Percentiles rank a stretch among this genome's conserved stretches.
Conservation (phyloP, 371 early-diverging fungal genomes). For the Mucor saturninus region DNA sequence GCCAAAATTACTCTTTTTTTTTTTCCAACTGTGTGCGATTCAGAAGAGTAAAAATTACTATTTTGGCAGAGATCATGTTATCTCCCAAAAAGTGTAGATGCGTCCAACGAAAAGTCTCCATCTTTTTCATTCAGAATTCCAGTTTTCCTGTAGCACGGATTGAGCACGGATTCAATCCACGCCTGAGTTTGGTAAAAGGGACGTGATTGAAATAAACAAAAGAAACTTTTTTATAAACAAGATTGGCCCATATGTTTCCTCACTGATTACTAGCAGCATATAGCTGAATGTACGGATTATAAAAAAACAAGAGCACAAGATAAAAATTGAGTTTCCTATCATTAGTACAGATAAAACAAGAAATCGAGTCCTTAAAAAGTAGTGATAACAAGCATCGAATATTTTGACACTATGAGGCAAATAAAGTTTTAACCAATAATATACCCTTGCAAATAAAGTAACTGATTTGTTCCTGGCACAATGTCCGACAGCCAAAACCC, state of each 20-base stretch:
- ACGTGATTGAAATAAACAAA: no score
- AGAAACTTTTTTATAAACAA: no score
- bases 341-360: neutral
- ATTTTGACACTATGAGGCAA: neutral
- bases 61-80: constrained; percentile 8
- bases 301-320: neutral
- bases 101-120: no score
- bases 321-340: no score
- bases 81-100: neutral
- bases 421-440: neutral
- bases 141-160: no score
- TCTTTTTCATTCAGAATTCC: constrained; percentile 1
- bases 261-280: no score
- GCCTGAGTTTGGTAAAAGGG: no score
- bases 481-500: neutral
- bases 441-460: neutral
- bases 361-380: no score
- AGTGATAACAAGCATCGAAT: neutral
- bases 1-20: neutral
- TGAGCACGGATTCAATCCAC: no score
- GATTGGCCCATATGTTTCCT: neutral
- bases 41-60: constrained; percentile 5
- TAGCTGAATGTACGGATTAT: neutral
- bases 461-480: neutral
- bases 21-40: neutral